phyloP scores from a whole-genome alignment of 441 rosid genomes.

The Brassica hybrid region DNA sequence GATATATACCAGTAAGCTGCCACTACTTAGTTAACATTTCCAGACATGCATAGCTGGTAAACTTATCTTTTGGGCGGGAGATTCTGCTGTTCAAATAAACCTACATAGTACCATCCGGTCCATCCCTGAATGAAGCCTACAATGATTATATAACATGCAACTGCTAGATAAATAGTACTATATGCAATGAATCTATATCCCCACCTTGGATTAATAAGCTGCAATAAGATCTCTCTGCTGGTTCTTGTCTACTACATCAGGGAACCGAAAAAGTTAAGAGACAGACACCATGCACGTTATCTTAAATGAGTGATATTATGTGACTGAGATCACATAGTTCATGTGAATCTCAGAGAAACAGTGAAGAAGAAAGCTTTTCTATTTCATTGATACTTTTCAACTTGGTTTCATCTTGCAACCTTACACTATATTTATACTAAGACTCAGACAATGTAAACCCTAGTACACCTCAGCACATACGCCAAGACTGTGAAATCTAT shows the following conservation, averaged over 20 bases:
- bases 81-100: not conserved
- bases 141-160: not conserved
- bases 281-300: not conserved
- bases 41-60: not conserved
- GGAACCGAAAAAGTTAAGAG: not conserved
- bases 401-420: no score
- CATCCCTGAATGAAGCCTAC: conserved; percentile 1
- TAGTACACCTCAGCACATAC: no score
- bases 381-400: no score
- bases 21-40: not conserved
- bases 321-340: conserved; percentile 13
- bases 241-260: not conserved
- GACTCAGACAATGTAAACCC: no score
- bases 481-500: no score
- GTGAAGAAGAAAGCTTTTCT: no score
- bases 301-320: conserved; percentile 25
- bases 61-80: not conserved
- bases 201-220: not conserved
- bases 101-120: conserved; percentile 4
- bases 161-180: not conserved
- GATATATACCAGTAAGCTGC: no score
- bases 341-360: no score
- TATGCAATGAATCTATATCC: not conserved
- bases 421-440: no score
- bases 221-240: not conserved